Evolutionary conservation across 192 early-diverging fungal genomes (phyloP), one percentile per base, ranked within the genome.

Genomic region (Umbelopsis sp.): DNA sequence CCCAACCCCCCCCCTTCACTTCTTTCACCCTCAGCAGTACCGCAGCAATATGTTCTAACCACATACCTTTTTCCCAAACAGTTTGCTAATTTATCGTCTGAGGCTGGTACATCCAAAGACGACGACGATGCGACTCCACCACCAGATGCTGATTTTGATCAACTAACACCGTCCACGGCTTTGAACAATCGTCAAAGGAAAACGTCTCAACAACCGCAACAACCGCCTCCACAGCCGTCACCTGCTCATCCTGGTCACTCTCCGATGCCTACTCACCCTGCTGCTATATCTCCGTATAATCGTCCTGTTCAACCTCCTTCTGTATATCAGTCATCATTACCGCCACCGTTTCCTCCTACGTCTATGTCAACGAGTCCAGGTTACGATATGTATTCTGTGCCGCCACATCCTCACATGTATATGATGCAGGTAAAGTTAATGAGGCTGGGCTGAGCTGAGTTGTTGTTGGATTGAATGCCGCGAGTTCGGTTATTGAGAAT

Each of bases 351-450:
- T 32, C 56, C 56, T 20, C 56, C 56, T 32, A 62, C 29, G 3
- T 62, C 56, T 7, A 62, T 62, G 31, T 62, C 56, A 17, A 26
- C 56, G 16, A 62, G 56, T 32, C 56, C 56, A 17, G 56, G 68
- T 14, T 69, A 69, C 25, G 68, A 69, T 32, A 47, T 69, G 43
- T 69, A 69, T 51, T 51, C 51, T 3, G 51, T 70, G 36, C 52
- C 47, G 32, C 47, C 44, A 8, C 45, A 45, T 26, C 67, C 41
- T 21, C 68, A 24, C 26, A 74, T 79, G 77, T 79, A 79, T 59
- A 79, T 79, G 73, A 29, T 74, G 34, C 77, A 73, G 43, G 74
- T 75, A 67, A n/a, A 67, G 66, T 68, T 38, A 38, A 11, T 41
- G 12, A 11, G 38, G 38, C 36, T 38, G 8, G 36, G 4, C 12